phyloP scores from a whole-genome alignment of 176 grass and related monocot species.

The Carex parvula region DNA sequence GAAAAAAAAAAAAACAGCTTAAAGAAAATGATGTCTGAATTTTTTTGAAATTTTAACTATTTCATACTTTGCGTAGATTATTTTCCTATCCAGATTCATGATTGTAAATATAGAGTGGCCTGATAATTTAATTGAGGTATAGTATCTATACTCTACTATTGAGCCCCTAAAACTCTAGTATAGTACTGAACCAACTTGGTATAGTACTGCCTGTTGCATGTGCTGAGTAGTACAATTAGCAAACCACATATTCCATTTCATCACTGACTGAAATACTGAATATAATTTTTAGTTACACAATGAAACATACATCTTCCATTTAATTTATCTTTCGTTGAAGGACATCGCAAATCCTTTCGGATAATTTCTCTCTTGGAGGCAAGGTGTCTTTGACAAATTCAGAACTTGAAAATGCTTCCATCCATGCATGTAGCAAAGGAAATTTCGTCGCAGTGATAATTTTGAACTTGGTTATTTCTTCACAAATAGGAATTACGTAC shows the following conservation, averaged over 20 bases:
- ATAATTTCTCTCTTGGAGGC: conserved; percentile 29
- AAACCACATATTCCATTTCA: background rate
- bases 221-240: background rate
- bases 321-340: background rate
- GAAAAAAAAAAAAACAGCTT: background rate
- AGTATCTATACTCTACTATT: background rate
- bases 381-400: conserved; percentile 22
- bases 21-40: background rate
- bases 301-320: background rate
- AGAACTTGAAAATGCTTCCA: conserved; percentile 29
- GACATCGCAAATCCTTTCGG: background rate
- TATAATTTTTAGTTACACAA: background rate
- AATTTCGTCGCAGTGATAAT: background rate
- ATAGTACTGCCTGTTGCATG: conserved; percentile 1
- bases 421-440: conserved; percentile 25
- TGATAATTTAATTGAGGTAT: too few species aligned
- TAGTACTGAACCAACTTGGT: background rate
- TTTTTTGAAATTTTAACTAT: background rate
- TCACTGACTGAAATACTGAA: background rate
- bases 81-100: too few species aligned
- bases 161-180: too few species aligned
- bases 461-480: conserved; percentile 29
- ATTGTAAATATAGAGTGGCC: too few species aligned
- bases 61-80: background rate
- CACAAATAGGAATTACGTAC: conserved; percentile 21